Conservation (phyloP, 75 land plant species). For the Larix kaempferi region DNA sequence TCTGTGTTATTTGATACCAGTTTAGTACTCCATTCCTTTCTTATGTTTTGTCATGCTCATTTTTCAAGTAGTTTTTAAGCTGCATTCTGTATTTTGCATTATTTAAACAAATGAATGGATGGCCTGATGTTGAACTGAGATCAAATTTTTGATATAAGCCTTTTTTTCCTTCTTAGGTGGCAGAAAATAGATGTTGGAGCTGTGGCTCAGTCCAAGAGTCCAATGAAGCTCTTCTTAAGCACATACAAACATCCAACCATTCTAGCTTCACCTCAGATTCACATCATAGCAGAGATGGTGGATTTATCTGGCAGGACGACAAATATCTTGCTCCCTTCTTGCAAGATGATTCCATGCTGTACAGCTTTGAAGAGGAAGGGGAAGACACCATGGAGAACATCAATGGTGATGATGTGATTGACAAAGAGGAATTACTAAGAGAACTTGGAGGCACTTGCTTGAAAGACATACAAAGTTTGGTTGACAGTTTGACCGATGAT, state of each 20-base stretch:
- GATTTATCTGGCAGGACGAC: conserved; percentile 62
- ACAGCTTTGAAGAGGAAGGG: conserved; percentile 64
- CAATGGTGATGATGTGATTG: conserved; percentile 12
- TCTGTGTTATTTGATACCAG: neutral
- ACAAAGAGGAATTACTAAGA: conserved; percentile 31
- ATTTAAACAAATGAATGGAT: neutral
- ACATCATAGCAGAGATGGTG: conserved; percentile 9
- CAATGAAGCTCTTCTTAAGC: conserved; percentile 42
- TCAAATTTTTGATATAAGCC: neutral
- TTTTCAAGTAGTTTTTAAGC: neutral
- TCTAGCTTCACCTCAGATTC: neutral
- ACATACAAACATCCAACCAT: conserved; percentile 28
- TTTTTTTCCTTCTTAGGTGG: conserved; percentile 45
- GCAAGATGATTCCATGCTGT: conserved; percentile 70
- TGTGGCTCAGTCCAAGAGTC: conserved; percentile 39
- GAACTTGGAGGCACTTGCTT: conserved; percentile 15
- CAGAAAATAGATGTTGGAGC: conserved; percentile 65
- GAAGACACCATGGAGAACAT: conserved; percentile 38
- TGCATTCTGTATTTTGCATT: conserved; percentile 1
- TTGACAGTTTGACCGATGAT: conserved; percentile 21
- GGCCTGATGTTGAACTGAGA: neutral
- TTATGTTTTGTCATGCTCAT: neutral
- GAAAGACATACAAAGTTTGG: conserved; percentile 9
- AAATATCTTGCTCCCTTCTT: conserved; percentile 71
- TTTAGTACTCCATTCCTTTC: no score